Evolutionary conservation across 306 rosid genomes (phyloP), one percentile per base, ranked within the genome.

Genomic region (Boehmeria nivea): DNA sequence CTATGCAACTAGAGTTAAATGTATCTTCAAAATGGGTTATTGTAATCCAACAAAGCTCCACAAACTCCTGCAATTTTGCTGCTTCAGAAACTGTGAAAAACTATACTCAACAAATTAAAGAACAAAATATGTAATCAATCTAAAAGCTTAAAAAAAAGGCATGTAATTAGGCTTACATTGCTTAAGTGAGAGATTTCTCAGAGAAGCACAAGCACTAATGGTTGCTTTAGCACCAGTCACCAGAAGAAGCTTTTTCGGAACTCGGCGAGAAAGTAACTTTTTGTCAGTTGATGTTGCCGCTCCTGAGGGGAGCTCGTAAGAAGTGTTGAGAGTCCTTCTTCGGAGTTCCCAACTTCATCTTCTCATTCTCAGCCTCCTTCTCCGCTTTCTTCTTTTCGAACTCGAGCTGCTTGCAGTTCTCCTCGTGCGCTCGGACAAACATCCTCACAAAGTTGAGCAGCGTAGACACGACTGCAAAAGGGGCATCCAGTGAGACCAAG

Each of bases 401-500:
- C 64, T 78, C 88, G 51, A 76, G 27, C 68, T 83, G 84, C 79
- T 83, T 87, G 74, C 79, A 52, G 56, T 87, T 83, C 70, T 87
- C 95, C 3, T 65, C 79, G 2, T 78, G 88, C 2, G 95, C 85
- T 65, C 72, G 72, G 26, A 59, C 45, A 28, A 87, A 87, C 93
- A 83, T 76, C 66, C 70, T 76, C 83, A 83, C 93, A 67, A 83
- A 87, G 74, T 83, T 87, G 54, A 69, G 76, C 43, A 83, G 76
- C 18, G 95, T 83, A 27, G 93, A 67, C 17, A 83, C 95, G 52
- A 83, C 95, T 87, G 57, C 60, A 67, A 40, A 49, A 42, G 16
- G 27, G 19, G 23, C 34, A 12, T 8, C 49, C 38, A 59, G 43
- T 12, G 31, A 66, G 23, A 14, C 39, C 37, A 40, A 59, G 4